phyloP scores from a whole-genome alignment of 2,329 filamentous ascomycete genomes.

The Ascochyta rabiei region DNA sequence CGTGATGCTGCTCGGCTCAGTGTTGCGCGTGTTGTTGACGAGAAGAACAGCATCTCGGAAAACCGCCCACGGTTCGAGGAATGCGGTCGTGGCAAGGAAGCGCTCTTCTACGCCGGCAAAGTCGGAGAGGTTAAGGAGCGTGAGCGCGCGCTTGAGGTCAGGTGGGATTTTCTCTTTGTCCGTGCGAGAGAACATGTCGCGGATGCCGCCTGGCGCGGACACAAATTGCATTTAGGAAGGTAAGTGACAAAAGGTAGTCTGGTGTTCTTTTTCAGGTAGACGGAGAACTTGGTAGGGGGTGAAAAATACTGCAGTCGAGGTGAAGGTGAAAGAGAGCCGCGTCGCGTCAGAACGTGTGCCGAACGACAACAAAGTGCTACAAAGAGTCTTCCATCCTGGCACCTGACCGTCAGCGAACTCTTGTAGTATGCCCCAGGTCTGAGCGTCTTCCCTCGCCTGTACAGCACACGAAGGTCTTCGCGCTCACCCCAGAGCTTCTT shows the following conservation, averaged over 20 bases:
- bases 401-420: too few species aligned
- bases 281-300: too few species aligned
- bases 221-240: not conserved
- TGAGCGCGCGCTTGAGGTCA: slow-evolving; percentile 32
- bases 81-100: slow-evolving; percentile 36
- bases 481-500: too few species aligned
- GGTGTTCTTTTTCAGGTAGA: too few species aligned
- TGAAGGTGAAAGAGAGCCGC: too few species aligned
- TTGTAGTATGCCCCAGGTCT: too few species aligned
- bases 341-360: too few species aligned
- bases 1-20: slow-evolving; percentile 23
- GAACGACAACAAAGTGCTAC: too few species aligned
- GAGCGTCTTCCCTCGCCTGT: too few species aligned
- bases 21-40: slow-evolving; percentile 18
- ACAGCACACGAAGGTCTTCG: too few species aligned
- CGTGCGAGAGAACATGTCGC: slow-evolving; percentile 20
- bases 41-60: slow-evolving; percentile 40
- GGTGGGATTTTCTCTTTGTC: slow-evolving; percentile 23
- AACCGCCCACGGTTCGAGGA: slow-evolving; percentile 39
- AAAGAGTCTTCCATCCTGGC: too few species aligned
- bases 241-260: not conserved
- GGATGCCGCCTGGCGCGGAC: not conserved
- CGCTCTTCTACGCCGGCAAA: slow-evolving; percentile 35
- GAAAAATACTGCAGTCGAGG: too few species aligned
- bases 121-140: slow-evolving; percentile 27